Evolutionary conservation across 176 grass and related monocot genomes (phyloP).

Genomic region (Cenchrus purpureus): DNA sequence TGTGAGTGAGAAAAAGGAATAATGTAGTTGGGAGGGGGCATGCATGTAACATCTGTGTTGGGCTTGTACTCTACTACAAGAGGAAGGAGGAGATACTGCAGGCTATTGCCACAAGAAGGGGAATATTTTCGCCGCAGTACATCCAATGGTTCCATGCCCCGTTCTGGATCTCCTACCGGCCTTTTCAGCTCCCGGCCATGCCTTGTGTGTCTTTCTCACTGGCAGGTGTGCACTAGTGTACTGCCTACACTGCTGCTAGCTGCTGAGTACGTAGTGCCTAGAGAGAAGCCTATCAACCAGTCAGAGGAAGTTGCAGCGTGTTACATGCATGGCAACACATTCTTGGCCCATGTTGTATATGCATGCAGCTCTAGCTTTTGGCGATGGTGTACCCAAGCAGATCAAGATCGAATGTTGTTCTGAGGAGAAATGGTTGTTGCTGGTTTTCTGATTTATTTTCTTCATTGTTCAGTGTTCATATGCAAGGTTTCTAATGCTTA

Average conservation of each 20-base stretch:
- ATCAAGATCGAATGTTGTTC: neutral
- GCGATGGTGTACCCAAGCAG: neutral
- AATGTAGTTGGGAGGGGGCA: conserved; percentile 41
- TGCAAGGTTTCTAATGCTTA: neutral
- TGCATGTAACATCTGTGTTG: conserved; percentile 48
- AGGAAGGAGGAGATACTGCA: conserved; percentile 34
- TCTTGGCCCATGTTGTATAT: neutral
- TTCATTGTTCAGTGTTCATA: neutral
- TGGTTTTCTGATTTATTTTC: neutral
- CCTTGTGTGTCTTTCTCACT: conserved; percentile 13
- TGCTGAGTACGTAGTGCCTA: conserved; percentile 21
- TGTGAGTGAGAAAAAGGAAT: conserved; percentile 25
- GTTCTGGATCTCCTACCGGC: conserved; percentile 29
- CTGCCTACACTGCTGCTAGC: neutral
- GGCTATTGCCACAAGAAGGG: conserved; percentile 18
- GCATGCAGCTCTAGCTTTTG: conserved; percentile 1
- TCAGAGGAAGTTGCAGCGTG: conserved; percentile 11
- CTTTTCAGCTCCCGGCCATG: conserved; percentile 24
- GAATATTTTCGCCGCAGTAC: conserved; percentile 45
- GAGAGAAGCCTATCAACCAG: conserved; percentile 14
- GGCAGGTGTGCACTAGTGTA: conserved; percentile 4
- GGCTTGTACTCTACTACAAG: conserved; percentile 23
- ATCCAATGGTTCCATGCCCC: conserved; percentile 41
- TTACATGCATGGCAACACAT: neutral
- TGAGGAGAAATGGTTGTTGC: neutral